Base-by-base conservation (phyloP, 2,329 filamentous ascomycete species). In the Fusarium proliferatum region DNA sequence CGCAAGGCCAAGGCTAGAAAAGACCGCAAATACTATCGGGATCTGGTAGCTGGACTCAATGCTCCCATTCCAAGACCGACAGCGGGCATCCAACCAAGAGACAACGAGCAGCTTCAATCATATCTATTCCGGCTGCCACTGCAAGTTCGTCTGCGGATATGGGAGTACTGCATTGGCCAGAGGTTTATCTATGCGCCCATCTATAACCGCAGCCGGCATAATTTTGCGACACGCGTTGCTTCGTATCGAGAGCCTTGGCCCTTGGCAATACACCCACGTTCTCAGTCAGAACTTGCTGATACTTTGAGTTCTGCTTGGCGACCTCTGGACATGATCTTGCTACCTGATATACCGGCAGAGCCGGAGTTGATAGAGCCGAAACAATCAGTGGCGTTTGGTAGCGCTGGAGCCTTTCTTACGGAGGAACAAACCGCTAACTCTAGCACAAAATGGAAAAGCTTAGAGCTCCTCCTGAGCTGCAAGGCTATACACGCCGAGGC, bases 361-460 rank as follows among this genome's bases (percentile, higher is more conserved):
- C 39, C 21, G 8, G 21, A n/a, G 39, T n/a, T 41, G 8, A 15
- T 41, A n/a, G 39, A 41, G n/a, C 21, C 12, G 39, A 42, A 42
- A 15, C 39, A 42, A 9, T n/a, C 39, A 42, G 13, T 10, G 39
- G 39, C 21, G 9, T n/a, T 42, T n/a, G 39, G 21, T 42, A 42
- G 39, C 5, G 8, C 15, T 13, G 21, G 39, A 15, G 5, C 21
- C 21, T 42, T n/a, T n/a, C 13, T n/a, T 42, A 13, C 5, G 3
- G 19, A 42, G 0, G 13, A 42, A n/a, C 21, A 42, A 9, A n/a
- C 1, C 1, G 4, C 2, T 10, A 9, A 2, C 15, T 6, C 21
- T 15, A n/a, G 39, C 13, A 42, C 12, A 42, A 5, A 15, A 15
- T 42, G 39, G 39, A 42, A 42, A 42, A 42, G 21, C 21, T 42